These are phyloP conservation scores for Starmera caribaea DNA, from an alignment of 805 yeast species.

Conservation along the genomic window DNA sequence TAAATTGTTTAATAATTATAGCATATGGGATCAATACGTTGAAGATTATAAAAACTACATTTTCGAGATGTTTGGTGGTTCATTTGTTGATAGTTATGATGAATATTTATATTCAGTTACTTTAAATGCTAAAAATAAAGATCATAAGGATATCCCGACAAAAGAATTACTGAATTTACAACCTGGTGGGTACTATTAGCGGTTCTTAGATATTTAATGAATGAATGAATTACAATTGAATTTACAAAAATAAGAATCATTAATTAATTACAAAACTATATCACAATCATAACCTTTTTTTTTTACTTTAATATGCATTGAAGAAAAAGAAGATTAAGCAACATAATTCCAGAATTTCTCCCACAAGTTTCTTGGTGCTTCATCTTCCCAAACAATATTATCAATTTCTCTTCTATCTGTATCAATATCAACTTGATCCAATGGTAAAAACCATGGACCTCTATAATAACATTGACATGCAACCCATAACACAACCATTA, in stretches of 20 bases:
- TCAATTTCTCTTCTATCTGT: slow-evolving; percentile 55
- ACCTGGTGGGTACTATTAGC: too few species aligned
- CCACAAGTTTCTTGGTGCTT: slow-evolving; percentile 39
- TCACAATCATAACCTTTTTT: not conserved
- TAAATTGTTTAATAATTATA: slow-evolving; percentile 8
- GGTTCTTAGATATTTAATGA: too few species aligned
- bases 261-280: not conserved
- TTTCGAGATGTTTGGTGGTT: slow-evolving; percentile 3
- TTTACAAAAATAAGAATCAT: not conserved
- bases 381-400: slow-evolving; percentile 43
- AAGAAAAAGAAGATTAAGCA: not conserved
- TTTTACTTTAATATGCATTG: not conserved
- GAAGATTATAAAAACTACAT: slow-evolving; percentile 5
- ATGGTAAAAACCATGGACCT: slow-evolving; percentile 33
- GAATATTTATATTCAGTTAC: slow-evolving; percentile 5
- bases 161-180: too few species aligned
- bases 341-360: slow-evolving; percentile 40
- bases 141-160: too few species aligned
- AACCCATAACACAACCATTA: slow-evolving; percentile 40
- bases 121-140: too few species aligned
- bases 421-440: slow-evolving; percentile 56
- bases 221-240: too few species aligned
- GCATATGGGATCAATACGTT: slow-evolving; percentile 12
- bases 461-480: slow-evolving; percentile 42
- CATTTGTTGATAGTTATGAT: slow-evolving; percentile 14